Evolutionary conservation across 768 basidiomycete species (phyloP).

Genomic region (Naganishia onofrii): DNA sequence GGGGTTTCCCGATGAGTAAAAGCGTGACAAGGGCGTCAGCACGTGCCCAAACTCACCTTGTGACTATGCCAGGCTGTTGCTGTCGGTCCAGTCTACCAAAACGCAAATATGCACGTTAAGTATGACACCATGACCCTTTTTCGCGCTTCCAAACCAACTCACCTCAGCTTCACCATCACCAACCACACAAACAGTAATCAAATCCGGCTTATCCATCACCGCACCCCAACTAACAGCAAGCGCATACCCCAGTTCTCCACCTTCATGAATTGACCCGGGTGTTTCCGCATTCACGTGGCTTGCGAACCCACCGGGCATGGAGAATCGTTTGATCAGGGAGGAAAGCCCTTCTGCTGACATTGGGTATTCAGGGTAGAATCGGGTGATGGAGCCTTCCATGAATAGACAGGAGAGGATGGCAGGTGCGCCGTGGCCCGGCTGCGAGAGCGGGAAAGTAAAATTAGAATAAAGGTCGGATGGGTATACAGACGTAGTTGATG

Average conservation of each 20-base stretch:
- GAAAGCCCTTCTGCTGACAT: constrained; percentile 51
- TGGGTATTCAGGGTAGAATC: constrained; percentile 56
- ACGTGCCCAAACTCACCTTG: constrained; percentile 10
- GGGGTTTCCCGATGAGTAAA: constrained; percentile 32
- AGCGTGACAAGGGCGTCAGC: too few species aligned
- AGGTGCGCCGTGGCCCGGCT: constrained; percentile 75
- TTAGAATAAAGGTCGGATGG: too few species aligned
- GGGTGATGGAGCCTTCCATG: constrained; percentile 66
- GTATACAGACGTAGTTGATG: constrained; percentile 21
- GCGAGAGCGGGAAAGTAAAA: neutral
- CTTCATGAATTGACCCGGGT: constrained; percentile 87
- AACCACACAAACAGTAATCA: constrained; percentile 75
- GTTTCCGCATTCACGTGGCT: constrained; percentile 69
- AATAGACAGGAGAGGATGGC: constrained; percentile 80
- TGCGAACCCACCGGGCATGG: constrained; percentile 78
- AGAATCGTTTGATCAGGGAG: constrained; percentile 71
- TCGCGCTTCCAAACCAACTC: neutral
- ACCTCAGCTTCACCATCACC: constrained; percentile 68
- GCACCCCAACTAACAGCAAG: constrained; percentile 81
- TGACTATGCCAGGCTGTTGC: constrained; percentile 14
- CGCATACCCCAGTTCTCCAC: constrained; percentile 81
- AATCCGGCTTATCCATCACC: constrained; percentile 85
- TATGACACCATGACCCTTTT: too few species aligned
- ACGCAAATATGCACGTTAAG: constrained; percentile 2
- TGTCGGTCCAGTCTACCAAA: constrained; percentile 34